Conservation (phyloP, 2,329 filamentous ascomycete genomes). For the Fusarium nanum region DNA sequence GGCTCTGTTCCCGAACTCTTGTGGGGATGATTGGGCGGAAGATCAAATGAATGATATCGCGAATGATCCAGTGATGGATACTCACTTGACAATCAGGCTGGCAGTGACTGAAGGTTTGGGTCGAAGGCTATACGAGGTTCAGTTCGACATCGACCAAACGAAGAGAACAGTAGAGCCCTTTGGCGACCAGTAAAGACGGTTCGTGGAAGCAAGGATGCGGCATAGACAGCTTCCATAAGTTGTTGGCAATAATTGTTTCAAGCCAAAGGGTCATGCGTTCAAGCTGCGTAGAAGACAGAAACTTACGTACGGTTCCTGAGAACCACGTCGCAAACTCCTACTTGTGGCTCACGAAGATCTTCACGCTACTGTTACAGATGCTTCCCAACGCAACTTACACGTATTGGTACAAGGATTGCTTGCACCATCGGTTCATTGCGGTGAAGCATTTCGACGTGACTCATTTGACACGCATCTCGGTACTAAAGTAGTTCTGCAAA, state of each 20-base stretch:
- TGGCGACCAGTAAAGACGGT: not conserved
- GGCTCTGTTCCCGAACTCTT: slow-evolving; percentile 28
- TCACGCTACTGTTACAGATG: not conserved
- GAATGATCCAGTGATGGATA: not conserved
- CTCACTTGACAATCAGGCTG: slow-evolving; percentile 11
- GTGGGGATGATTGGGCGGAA: slow-evolving; percentile 1
- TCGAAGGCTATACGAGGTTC: slow-evolving; percentile 36
- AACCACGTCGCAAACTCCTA: not conserved
- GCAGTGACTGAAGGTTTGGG: slow-evolving; percentile 24
- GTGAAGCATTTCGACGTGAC: slow-evolving; percentile 4
- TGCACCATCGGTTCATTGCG: not conserved
- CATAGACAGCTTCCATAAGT: not conserved
- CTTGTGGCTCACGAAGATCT: not conserved
- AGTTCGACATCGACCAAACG: slow-evolving; percentile 7
- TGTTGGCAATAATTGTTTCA: not conserved
- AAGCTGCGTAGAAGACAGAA: not conserved
- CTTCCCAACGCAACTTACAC: not conserved
- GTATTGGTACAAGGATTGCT: not conserved
- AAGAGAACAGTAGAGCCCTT: not conserved
- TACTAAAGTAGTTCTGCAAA: not conserved
- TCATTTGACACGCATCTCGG: slow-evolving; percentile 1
- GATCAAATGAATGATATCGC: slow-evolving; percentile 26
- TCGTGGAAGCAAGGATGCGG: not conserved
- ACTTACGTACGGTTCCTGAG: no score
- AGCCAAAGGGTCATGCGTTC: not conserved